Conservation (phyloP, 495 filamentous ascomycete genomes). For the Cenococcum geophilum region DNA sequence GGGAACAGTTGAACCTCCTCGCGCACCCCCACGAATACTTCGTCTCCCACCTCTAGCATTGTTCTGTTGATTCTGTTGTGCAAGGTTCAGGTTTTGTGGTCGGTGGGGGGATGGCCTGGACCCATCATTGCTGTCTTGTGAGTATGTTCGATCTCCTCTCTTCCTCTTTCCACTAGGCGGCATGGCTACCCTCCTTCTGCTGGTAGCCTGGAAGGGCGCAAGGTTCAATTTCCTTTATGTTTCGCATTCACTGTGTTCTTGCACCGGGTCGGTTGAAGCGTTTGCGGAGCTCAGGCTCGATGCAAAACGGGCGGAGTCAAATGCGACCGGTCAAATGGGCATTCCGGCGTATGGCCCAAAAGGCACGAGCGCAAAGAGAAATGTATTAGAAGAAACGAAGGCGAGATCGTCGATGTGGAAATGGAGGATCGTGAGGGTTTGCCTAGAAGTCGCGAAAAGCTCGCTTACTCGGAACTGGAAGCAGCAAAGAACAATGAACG, state of each 20-base stretch:
- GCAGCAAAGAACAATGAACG: no score
- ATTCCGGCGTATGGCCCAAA: neutral
- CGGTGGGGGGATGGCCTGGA: slow-evolving; percentile 57
- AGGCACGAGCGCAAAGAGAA: neutral
- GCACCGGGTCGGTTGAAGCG: neutral
- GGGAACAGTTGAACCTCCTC: slow-evolving; percentile 31
- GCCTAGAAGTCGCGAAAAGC: neutral
- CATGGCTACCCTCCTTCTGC: slow-evolving; percentile 20
- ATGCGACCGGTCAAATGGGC: neutral
- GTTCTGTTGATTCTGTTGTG: slow-evolving; percentile 51
- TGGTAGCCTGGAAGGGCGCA: slow-evolving; percentile 14
- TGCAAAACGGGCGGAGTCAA: neutral
- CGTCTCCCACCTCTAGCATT: slow-evolving; percentile 33
- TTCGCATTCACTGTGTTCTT: slow-evolving; percentile 18
- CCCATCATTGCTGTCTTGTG: slow-evolving; percentile 49
- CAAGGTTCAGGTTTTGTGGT: slow-evolving; percentile 54
- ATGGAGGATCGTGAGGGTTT: neutral
- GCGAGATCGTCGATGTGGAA: neutral
- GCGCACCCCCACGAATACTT: slow-evolving; percentile 42
- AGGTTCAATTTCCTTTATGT: slow-evolving; percentile 9
- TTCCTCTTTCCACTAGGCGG: slow-evolving; percentile 52
- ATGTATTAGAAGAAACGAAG: neutral
- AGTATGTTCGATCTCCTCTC: slow-evolving; percentile 49
- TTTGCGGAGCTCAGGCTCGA: neutral
- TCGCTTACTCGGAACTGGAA: neutral